Base-by-base conservation (phyloP, 2,329 filamentous ascomycete genomes). In the Xylaria sp. region DNA sequence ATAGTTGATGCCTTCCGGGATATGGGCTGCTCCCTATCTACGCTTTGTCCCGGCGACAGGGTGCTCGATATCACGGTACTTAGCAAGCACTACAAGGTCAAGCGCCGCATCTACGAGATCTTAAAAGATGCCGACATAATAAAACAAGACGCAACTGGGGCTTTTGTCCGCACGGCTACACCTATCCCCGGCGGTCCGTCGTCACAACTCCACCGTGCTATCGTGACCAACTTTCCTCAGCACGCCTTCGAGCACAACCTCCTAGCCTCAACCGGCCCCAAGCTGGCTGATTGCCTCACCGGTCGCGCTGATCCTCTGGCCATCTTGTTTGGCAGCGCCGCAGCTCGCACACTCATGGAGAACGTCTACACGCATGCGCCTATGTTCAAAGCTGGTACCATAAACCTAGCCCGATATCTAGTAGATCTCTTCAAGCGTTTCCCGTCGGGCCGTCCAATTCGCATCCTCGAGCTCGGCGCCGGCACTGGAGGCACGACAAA, bases 401-500 rank as follows among this genome's bases (percentile, higher is more conserved):
- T 59, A 12, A 11, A n/a, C 12, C 42, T 59, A 8, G 39, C 24
- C 11, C 3, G 19, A 11, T 59, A 48, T 32, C 56, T 59, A 3
- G 9, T n/a, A n/a, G 14, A 9, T 14, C 14, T 55, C 24, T 8
- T 55, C 14, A 11, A 36, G 2, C 4, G n/a, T 69, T 70, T 69
- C 2, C 36, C 51, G 51, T 9, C 42, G 2, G 21, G 11, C 12
- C 59, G 34, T 11, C 53, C n/a, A 50, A 55, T 21, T 47, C 68
- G 5, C 55, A 6, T 61, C 48, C 50, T 68, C 9, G 60, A 67
- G 24, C 19, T 67, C 17, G 65, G 65, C 4, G 65, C 60, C 1
- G 64, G 64, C 32, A 67, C 64, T 1, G 59, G 64, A 9, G 59
- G 64, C 11, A 67, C 64, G 21, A 81, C 83, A 0, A 70, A 69